These are phyloP conservation scores for Vitis hybrid DNA, from an alignment of 177 flowering plant genomes.

Conservation along the genomic window DNA sequence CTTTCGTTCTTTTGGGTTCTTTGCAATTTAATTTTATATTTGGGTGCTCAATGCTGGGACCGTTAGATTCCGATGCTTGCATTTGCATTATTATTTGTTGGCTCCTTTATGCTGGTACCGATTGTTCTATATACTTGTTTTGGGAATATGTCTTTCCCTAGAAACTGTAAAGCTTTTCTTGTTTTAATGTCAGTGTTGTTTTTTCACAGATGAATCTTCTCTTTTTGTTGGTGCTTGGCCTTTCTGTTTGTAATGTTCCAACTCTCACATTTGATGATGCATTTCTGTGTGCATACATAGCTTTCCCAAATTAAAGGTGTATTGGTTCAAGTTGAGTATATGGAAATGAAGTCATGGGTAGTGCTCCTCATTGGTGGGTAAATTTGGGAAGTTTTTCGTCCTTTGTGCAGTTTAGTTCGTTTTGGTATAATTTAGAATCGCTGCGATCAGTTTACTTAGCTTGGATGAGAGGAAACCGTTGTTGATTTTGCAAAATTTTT, in stretches of 20 bases:
- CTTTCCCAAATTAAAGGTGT: background rate
- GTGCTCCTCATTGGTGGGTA: constrained; percentile 2
- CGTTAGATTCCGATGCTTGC: constrained; percentile 39
- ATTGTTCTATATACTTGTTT: constrained; percentile 15
- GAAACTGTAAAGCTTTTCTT: constrained; percentile 7
- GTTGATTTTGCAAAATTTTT: background rate
- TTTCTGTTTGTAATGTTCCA: constrained; percentile 9
- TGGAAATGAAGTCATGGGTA: background rate
- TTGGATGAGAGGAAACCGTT: background rate
- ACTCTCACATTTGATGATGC: constrained; percentile 4
- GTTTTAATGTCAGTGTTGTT: constrained; percentile 30
- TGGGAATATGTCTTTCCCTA: constrained; percentile 29
- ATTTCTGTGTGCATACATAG: background rate
- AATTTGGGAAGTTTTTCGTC: background rate
- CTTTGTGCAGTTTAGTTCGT: background rate
- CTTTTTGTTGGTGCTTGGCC: constrained; percentile 17
- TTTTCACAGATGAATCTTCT: constrained; percentile 38
- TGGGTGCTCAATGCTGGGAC: background rate
- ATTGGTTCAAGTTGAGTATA: background rate
- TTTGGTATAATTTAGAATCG: background rate
- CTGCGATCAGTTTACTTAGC: background rate
- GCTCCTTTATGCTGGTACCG: constrained; percentile 19
- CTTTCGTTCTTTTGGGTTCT: too few relatives aligned
- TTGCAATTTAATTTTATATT: background rate
- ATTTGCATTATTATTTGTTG: constrained; percentile 27